Base-by-base conservation (phyloP, 2,329 filamentous ascomycete genomes). In the Xylaria sp. region DNA sequence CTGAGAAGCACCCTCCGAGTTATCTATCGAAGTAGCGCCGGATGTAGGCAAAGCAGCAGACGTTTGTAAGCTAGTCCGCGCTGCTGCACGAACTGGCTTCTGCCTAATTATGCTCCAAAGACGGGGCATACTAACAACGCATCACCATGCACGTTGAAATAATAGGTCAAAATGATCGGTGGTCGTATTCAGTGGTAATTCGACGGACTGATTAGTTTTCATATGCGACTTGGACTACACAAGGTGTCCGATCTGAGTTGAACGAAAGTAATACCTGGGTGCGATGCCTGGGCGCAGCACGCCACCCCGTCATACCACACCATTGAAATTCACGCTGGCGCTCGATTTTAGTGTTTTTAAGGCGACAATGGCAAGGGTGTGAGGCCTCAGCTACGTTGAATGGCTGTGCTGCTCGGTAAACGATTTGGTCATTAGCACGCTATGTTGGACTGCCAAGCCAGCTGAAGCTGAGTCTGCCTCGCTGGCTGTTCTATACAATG, bases 1-100 rank as follows among this genome's bases (percentile, higher is more conserved):
- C 15, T 58, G 62, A 33, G 62, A 64, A 31, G 62, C 62, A 4
- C 62, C 62, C 13, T 40, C 20, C 11, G 31, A 59, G 42, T 58
- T 64, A 23, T 64, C 53, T 33, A 51, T 17, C 15, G 44, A 64
- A n/a, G 62, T 51, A 7, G 33, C 15, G 11, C 44, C 62, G 4
- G 61, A 58, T 17, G 62, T 58, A 51, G 53, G 62, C 11, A 64
- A 38, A 20, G 42, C 17, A 23, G 62, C 53, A 20, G 62, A 64
- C 15, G 63, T n/a, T 9, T 31, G 53, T 38, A 64, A 59, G 26
- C 63, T 33, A 9, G 26, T 20, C 33, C 23, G 36, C 33, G 23
- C 26, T 7, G 13, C 9, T 6, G 38, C 56, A n/a, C 63, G 63
- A 59, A 49, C 44, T 6, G 54, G 46, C 46, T 44, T 65, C 31